phyloP scores from a whole-genome alignment of 352 stramenopile genomes.

The Phytophthora aleatoria region DNA sequence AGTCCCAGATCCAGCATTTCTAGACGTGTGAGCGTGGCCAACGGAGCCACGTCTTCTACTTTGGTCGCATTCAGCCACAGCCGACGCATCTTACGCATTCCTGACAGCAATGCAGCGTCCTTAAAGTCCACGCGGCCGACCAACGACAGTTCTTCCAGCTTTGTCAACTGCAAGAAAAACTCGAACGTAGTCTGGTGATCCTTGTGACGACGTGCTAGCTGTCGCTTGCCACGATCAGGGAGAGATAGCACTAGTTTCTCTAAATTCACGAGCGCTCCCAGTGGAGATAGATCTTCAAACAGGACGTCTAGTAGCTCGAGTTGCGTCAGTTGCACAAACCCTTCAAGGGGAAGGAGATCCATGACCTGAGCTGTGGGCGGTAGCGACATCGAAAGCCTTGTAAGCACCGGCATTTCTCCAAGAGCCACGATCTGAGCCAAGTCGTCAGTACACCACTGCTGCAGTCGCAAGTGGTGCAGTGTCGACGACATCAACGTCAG shows the following conservation, averaged over 20 bases:
- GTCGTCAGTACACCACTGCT: constrained; percentile 50
- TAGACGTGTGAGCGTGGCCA: constrained; percentile 40
- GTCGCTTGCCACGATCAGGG: constrained; percentile 46
- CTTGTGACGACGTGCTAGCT: constrained; percentile 45
- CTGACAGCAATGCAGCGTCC: constrained; percentile 43
- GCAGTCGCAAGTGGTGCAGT: constrained; percentile 44
- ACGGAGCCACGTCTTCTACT: constrained; percentile 40
- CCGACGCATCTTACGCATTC: constrained; percentile 44
- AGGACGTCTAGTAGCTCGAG: constrained; percentile 60
- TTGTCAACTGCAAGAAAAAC: constrained; percentile 41
- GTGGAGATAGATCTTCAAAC: constrained; percentile 51
- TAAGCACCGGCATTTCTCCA: constrained; percentile 34
- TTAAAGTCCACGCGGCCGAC: constrained; percentile 67
- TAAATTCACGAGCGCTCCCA: constrained; percentile 47
- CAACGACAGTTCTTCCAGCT: constrained; percentile 54
- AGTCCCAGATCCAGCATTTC: constrained; percentile 56
- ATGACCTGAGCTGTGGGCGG: constrained; percentile 43
- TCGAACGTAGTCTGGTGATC: constrained; percentile 49
- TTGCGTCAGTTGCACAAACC: constrained; percentile 42
- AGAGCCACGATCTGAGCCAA: constrained; percentile 37
- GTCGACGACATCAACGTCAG: constrained; percentile 32
- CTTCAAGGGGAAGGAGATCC: constrained; percentile 46
- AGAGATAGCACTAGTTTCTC: constrained; percentile 59
- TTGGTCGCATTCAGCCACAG: constrained; percentile 61
- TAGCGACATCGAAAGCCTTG: constrained; percentile 43